Conservation (phyloP, 1,284 basidiomycete genomes). For the Sphagnurus paluster region DNA sequence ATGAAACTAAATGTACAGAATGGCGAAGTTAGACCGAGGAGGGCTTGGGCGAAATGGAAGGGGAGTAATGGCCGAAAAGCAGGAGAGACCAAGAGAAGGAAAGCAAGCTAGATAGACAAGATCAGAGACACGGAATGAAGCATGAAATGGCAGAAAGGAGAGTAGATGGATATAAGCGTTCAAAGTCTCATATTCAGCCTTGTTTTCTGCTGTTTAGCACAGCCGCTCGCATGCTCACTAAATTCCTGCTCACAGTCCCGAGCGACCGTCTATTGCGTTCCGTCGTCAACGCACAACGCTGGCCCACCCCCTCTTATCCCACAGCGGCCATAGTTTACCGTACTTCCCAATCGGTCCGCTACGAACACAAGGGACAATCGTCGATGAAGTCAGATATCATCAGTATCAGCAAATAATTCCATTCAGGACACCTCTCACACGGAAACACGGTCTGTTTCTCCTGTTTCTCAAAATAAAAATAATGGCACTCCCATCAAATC, state of each 20-base stretch:
- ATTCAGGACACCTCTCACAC: slow-evolving; percentile 1
- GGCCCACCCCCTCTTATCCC: too few species aligned
- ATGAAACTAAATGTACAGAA: slow-evolving; percentile 32
- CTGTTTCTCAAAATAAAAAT: slow-evolving; percentile 1
- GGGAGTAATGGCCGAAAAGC: slow-evolving; percentile 24
- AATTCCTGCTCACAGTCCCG: not conserved
- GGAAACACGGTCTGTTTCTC: slow-evolving; percentile 4
- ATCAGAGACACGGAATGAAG: slow-evolving; percentile 24
- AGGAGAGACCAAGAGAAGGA: slow-evolving; percentile 21
- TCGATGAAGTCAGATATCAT: slow-evolving; percentile 8
- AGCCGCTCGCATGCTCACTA: not conserved
- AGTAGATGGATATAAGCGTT: slow-evolving; percentile 1
- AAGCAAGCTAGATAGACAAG: slow-evolving; percentile 25
- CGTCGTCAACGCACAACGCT: not conserved
- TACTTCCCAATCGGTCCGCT: slow-evolving; percentile 13
- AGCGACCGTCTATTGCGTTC: not conserved
- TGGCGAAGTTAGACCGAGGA: slow-evolving; percentile 16
- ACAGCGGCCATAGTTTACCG: slow-evolving; percentile 18
- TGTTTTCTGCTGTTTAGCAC: slow-evolving; percentile 2
- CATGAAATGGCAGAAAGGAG: slow-evolving; percentile 21
- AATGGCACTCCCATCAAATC: slow-evolving; percentile 1
- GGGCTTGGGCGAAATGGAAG: slow-evolving; percentile 17
- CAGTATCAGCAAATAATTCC: slow-evolving; percentile 1
- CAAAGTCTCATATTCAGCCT: slow-evolving; percentile 7
- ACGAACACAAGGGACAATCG: slow-evolving; percentile 7